Evolutionary conservation across 768 basidiomycete species (phyloP).

Genomic region (Pisolithus orientalis): DNA sequence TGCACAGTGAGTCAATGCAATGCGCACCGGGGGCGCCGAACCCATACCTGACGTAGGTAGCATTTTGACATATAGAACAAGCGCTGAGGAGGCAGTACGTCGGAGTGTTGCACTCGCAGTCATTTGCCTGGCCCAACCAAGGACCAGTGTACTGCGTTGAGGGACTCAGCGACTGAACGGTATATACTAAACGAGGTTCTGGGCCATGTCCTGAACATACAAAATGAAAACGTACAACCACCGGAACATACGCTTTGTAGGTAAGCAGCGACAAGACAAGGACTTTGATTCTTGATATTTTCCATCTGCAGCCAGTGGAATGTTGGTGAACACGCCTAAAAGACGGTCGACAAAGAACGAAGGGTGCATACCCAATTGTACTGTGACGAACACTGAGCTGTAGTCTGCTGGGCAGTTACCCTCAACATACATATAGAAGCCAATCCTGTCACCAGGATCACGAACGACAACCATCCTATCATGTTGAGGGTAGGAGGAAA

Average conservation of each 20-base stretch:
- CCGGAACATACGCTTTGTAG: constrained; percentile 36
- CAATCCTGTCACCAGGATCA: no score
- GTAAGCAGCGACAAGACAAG: constrained; percentile 40
- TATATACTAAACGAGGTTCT: constrained; percentile 24
- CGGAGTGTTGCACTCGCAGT: constrained; percentile 51
- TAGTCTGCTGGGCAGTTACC: no score
- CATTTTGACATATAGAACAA: constrained; percentile 50
- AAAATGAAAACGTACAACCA: constrained; percentile 29
- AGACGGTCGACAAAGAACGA: no score
- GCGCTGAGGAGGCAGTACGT: constrained; percentile 52
- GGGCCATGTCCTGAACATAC: no score
- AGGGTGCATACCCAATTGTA: no score
- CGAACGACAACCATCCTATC: no score
- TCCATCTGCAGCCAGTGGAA: constrained; percentile 14
- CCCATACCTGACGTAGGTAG: constrained; percentile 30
- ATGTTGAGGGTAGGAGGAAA: no score
- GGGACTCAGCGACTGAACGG: constrained; percentile 32
- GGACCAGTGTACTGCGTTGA: constrained; percentile 28
- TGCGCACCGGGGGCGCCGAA: neutral
- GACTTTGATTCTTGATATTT: constrained; percentile 41
- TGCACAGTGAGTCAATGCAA: constrained; percentile 3
- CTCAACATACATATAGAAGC: no score
- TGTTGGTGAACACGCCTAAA: no score
- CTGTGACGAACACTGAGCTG: no score
- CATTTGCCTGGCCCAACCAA: constrained; percentile 18